Evolutionary conservation across 2,329 filamentous ascomycete genomes (phyloP).

Genomic region (Venturia nashicola): DNA sequence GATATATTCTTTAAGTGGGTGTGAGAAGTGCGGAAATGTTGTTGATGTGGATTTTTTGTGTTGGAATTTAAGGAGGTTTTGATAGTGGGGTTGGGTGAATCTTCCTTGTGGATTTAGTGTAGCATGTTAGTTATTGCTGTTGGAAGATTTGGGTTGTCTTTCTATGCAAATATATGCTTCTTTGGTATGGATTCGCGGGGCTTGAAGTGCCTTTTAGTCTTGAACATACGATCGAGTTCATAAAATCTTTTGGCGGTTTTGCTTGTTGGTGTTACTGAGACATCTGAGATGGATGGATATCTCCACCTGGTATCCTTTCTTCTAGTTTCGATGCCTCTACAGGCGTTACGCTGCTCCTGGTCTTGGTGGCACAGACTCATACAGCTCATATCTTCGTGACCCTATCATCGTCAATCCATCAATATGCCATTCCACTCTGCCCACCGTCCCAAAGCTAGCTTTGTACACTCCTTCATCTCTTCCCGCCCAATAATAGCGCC

Average conservation of each 20-base stretch:
- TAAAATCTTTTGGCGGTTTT: not conserved
- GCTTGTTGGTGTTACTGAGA: not conserved
- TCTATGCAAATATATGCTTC: too few species aligned
- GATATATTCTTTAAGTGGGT: too few species aligned
- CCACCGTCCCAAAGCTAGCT: slow-evolving; percentile 52
- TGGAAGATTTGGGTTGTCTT: too few species aligned
- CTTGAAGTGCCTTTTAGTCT: not conserved
- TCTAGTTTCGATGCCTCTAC: not conserved
- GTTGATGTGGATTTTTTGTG: too few species aligned
- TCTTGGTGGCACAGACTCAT: not conserved
- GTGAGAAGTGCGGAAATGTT: too few species aligned
- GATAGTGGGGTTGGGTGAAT: too few species aligned
- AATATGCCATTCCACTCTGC: slow-evolving; percentile 34
- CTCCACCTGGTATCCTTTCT: not conserved
- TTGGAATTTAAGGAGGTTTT: too few species aligned
- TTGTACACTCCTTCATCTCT: slow-evolving; percentile 47
- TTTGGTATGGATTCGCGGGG: too few species aligned
- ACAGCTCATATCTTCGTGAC: not conserved
- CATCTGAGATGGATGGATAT: not conserved
- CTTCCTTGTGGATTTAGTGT: too few species aligned
- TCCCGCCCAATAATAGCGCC: slow-evolving; percentile 57
- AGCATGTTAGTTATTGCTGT: too few species aligned
- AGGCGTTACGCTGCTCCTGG: not conserved
- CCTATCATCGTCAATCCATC: not conserved
- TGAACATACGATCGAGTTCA: not conserved